Base-by-base conservation (phyloP, 495 filamentous ascomycete genomes). In the Aspergillus campestris region DNA sequence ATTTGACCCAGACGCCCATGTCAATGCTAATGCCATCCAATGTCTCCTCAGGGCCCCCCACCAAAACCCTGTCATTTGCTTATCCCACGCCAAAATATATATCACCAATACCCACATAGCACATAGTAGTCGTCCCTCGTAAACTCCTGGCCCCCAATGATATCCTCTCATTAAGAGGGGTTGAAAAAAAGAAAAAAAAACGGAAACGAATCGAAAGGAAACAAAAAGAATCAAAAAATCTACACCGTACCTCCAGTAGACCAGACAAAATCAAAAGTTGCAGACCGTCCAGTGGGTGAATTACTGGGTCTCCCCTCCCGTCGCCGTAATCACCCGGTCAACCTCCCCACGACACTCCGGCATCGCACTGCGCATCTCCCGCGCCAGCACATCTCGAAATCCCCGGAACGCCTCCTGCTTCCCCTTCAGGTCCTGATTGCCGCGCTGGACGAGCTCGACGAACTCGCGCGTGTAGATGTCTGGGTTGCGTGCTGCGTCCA, bases 381-480 rank as follows among this genome's bases (percentile, higher is more conserved):
- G 64, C 2, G 83, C 92, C 31, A 97, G 64, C 15, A 89, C 77
- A 65, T 97, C 87, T 40, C 87, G 69, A 59, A 99, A 94, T 12
- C 61, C 58, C 5, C 71, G 70, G 67, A 94, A 95, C 12, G 89
- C 94, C 66, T 81, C 74, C 60, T 74, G 77, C 73, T 89, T 89
- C 14, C 92, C 92, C 56, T 85, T 84, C 55, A 91, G 66, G 47
- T 83, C 73, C 68, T 95, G 90, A 60, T 97, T 97, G 30, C 78
- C 72, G 50, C 81, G 75, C 61, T 91, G 79, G 15, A 88, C 86
- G 13, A 87, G 71, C 79, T 98, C 94, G 38, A 97, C 89, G 57
- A 96, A 95, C 69, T 97, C 90, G 32, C 92, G 78, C 42, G 91
- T 97, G 73, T 96, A 99, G 66, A 99, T 95, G 61, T 97, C 91